Conservation (phyloP, 2,329 filamentous ascomycete species). For the Microcyclosporella mali region DNA sequence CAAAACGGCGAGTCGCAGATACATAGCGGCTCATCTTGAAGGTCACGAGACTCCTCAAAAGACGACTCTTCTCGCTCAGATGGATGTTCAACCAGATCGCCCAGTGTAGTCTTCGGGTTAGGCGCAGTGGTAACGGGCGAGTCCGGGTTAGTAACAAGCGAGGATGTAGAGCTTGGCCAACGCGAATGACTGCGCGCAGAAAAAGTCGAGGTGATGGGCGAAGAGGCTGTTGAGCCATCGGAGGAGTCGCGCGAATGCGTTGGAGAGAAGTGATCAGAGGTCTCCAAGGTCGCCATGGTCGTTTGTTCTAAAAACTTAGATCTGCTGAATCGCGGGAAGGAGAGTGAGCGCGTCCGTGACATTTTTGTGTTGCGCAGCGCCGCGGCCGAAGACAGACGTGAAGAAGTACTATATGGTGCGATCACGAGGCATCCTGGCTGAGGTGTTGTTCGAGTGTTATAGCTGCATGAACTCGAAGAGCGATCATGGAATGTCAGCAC, state of each 20-base stretch:
- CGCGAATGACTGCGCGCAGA: slow-evolving; percentile 57
- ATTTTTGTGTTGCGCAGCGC: no score
- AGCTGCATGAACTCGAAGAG: slow-evolving; percentile 18
- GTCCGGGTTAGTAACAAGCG: slow-evolving; percentile 60
- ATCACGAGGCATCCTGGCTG: slow-evolving; percentile 19
- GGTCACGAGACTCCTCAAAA: slow-evolving; percentile 35
- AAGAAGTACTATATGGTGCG: slow-evolving; percentile 13
- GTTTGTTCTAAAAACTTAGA: slow-evolving; percentile 17
- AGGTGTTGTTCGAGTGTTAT: slow-evolving; percentile 11
- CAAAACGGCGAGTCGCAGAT: slow-evolving; percentile 61
- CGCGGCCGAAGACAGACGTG: slow-evolving; percentile 4
- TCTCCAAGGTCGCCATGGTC: slow-evolving; percentile 14
- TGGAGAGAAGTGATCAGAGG: slow-evolving; percentile 21
- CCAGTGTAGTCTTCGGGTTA: slow-evolving; percentile 59
- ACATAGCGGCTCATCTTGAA: slow-evolving; percentile 50
- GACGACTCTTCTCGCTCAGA: slow-evolving; percentile 59
- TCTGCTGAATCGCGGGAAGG: slow-evolving; percentile 21
- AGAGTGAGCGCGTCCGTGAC: slow-evolving; percentile 25
- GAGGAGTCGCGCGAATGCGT: slow-evolving; percentile 34
- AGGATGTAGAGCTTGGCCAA: slow-evolving; percentile 71
- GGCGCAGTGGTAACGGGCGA: slow-evolving; percentile 44
- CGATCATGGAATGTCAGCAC: slow-evolving; percentile 13
- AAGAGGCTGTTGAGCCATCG: slow-evolving; percentile 56
- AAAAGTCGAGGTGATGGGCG: slow-evolving; percentile 66
- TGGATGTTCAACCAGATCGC: slow-evolving; percentile 80